Evolutionary conservation across 2,329 filamentous ascomycete species (phyloP).

Genomic region (Colletotrichum magnum): DNA sequence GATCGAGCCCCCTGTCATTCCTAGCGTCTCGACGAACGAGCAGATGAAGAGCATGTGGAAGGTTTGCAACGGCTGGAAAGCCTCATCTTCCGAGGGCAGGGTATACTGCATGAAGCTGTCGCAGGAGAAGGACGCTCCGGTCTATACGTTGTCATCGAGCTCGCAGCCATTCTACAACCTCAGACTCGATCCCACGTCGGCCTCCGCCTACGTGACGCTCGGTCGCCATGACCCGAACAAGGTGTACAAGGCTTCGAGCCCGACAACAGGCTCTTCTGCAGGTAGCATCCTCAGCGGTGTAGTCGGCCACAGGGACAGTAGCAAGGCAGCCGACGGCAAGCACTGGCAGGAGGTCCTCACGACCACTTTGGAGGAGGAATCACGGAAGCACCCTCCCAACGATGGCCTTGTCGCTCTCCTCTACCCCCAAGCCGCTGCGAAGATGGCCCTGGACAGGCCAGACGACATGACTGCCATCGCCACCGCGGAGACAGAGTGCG

Average conservation of each 20-base stretch:
- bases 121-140: slow-evolving; percentile 71
- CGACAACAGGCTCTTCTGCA: slow-evolving; percentile 45
- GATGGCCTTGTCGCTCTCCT: slow-evolving; percentile 77
- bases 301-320: slow-evolving; percentile 48
- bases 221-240: slow-evolving; percentile 73
- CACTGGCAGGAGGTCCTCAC: slow-evolving; percentile 71
- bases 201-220: slow-evolving; percentile 72
- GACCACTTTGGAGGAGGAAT: slow-evolving; percentile 71
- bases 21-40: slow-evolving; percentile 69
- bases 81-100: slow-evolving; percentile 70
- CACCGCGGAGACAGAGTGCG: slow-evolving; percentile 78
- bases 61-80: slow-evolving; percentile 78
- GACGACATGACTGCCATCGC: slow-evolving; percentile 71
- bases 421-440: slow-evolving; percentile 76
- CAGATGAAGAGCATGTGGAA: slow-evolving; percentile 78
- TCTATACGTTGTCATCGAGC: slow-evolving; percentile 75
- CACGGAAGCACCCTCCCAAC: slow-evolving; percentile 67
- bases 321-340: slow-evolving; percentile 55
- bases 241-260: slow-evolving; percentile 62
- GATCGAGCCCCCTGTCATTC: slow-evolving; percentile 60
- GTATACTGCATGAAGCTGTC: slow-evolving; percentile 72
- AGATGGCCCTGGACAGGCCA: slow-evolving; percentile 72
- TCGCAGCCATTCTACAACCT: slow-evolving; percentile 78
- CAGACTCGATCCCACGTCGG: slow-evolving; percentile 74
- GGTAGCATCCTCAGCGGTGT: slow-evolving; percentile 51